Evolutionary conservation across 23 red algal species (phyloP), one percentile per base, ranked within the genome.

Genomic region (Cyanidioschyzon merolae): DNA sequence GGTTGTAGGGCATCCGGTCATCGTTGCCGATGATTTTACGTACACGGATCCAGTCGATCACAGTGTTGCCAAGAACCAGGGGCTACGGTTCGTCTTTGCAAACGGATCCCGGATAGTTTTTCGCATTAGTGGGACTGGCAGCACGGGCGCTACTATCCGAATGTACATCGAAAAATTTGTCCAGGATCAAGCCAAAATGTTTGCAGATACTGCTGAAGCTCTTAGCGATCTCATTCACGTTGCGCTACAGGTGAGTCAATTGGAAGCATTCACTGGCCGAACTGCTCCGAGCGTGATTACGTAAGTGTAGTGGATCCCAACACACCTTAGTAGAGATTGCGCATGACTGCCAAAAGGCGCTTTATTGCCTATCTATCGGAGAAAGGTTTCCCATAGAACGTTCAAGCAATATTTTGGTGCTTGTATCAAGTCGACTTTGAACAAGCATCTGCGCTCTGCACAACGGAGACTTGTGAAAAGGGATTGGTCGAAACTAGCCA

Each of bases 31-130:
- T 39, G 83, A 91, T 58, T 98, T 98, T 86, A 74, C 68, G 25
- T 98, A 98, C 80, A 83, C 57, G 0, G 94, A 98, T 67, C 94
- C 94, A 0, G 86, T 98, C 0, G 94, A 98, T 74, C 85, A 86
- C 37, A 87, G 76, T 38, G 77, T 82, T 67, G 89, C 94, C 0
- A 58, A 57, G 29, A 85, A 83, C 16, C 94, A 98, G 79, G 94
- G 94, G 0, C 50, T 84, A 68, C 85, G 83, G 1, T 89, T 98
- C 58, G 85, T 87, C 39, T 91, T 91, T 41, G 80, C 32, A 24
- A 81, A 89, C 37, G 88, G 87, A 39, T 85, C 88, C 30, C 80
- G 94, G 0, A 84, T 91, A 36, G 80, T 98, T 37, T 87, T 98
- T 75, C 82, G 94, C 18, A 67, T 98, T 37, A 83, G 77, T 40